These are phyloP conservation scores for Candida ovalis DNA, from an alignment of 805 yeast species.

Conservation along the genomic window DNA sequence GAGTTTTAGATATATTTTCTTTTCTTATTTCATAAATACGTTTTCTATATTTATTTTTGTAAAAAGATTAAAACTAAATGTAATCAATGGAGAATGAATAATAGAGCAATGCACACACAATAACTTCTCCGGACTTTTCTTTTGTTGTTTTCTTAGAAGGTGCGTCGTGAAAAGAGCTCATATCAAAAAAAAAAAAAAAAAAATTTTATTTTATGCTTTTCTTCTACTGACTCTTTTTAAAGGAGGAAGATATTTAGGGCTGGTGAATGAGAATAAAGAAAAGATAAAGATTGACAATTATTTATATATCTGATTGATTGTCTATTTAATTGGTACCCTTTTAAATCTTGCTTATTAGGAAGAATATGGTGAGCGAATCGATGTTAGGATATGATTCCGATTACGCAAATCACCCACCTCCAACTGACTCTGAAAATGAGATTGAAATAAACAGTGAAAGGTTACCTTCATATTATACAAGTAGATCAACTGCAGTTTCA, in stretches of 20 bases:
- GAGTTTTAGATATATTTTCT: not conserved
- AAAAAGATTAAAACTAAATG: no score
- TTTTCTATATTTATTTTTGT: no score
- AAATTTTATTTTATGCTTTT: no score
- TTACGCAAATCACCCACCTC: slow-evolving; percentile 41
- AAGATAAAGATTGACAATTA: no score
- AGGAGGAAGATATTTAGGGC: no score
- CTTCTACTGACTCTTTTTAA: no score
- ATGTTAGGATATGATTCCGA: slow-evolving; percentile 24
- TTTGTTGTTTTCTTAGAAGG: not conserved
- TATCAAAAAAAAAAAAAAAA: no score
- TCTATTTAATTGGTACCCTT: not conserved
- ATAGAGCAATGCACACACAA: no score
- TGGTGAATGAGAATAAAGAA: no score
- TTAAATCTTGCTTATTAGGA: not conserved
- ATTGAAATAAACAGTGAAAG: slow-evolving; percentile 8
- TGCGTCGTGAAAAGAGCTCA: no score
- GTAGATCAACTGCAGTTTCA: slow-evolving; percentile 10
- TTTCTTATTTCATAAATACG: not conserved
- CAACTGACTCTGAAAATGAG: slow-evolving; percentile 31
- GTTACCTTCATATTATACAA: slow-evolving; percentile 10
- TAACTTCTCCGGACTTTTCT: not conserved
- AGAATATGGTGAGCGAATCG: not conserved
- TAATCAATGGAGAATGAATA: no score
- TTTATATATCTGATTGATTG: no score